These are phyloP conservation scores for Boletus reticulatus DNA, from an alignment of 768 basidiomycete genomes.

Conservation along the genomic window DNA sequence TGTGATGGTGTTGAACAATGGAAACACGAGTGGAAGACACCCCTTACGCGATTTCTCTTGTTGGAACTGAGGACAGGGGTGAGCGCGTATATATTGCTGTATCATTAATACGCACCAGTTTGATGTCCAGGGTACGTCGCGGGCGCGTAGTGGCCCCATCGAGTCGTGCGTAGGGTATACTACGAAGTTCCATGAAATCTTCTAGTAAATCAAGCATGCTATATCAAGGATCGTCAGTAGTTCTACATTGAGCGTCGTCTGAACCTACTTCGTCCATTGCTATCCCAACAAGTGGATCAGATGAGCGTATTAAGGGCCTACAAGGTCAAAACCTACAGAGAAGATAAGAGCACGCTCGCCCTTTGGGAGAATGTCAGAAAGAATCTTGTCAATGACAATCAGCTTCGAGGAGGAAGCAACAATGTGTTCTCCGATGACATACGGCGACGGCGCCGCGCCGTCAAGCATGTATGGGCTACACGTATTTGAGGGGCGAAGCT, in stretches of 20 bases:
- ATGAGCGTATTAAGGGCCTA: not conserved
- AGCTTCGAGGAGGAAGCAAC: conserved; percentile 57
- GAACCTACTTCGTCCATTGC: conserved; percentile 56
- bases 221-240: conserved; percentile 2
- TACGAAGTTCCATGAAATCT: conserved; percentile 61
- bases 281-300: conserved; percentile 25
- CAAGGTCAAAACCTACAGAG: conserved; percentile 41
- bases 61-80: conserved; percentile 44
- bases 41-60: conserved; percentile 52
- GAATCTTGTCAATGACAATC: conserved; percentile 56
- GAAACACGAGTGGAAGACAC: not conserved
- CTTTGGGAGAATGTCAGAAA: conserved; percentile 53
- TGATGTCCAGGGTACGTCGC: conserved; percentile 56
- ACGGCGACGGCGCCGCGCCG: conserved; percentile 48
- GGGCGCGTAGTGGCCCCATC: conserved; percentile 56
- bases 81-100: not conserved
- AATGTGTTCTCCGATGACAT: conserved; percentile 51
- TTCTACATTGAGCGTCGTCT: not conserved
- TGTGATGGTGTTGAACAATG: conserved; percentile 1
- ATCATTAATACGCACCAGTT: conserved; percentile 37
- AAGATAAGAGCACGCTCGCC: conserved; percentile 68
- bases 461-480: conserved; percentile 52
- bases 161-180: conserved; percentile 57
- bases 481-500: conserved; percentile 1
- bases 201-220: conserved; percentile 71